Percentiles rank a stretch among this genome's conserved stretches.
Evolutionary conservation across 768 basidiomycete species (phyloP).

Genomic region (Lepiota subincarnata): DNA sequence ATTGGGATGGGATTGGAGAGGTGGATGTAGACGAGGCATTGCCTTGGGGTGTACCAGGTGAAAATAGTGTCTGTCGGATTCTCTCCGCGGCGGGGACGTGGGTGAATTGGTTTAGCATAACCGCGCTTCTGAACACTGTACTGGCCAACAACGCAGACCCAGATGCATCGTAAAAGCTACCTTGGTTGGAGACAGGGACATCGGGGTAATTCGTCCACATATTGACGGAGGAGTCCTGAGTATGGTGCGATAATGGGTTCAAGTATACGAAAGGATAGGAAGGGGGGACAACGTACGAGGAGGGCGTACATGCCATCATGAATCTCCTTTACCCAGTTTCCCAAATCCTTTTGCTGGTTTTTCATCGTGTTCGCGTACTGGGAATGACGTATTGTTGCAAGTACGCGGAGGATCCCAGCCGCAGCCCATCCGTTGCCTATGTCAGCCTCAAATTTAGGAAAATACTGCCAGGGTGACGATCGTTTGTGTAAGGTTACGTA

Average conservation of each 20-base stretch:
- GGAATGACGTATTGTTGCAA: constrained; percentile 67
- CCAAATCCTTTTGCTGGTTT: constrained; percentile 53
- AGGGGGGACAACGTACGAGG: constrained; percentile 42
- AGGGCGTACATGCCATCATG: constrained; percentile 64
- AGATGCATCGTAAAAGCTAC: constrained; percentile 68
- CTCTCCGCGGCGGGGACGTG: constrained; percentile 57
- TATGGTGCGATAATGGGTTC: constrained; percentile 10
- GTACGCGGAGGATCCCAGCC: constrained; percentile 80
- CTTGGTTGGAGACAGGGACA: constrained; percentile 28
- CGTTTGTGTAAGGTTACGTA: constrained; percentile 20
- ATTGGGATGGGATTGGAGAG: too few species aligned
- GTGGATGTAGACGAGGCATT: constrained; percentile 9
- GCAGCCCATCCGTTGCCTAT: constrained; percentile 88
- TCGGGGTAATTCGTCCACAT: constrained; percentile 76
- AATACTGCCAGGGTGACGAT: background rate
- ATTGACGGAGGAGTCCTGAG: constrained; percentile 35
- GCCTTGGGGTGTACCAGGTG: constrained; percentile 11
- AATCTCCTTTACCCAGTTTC: constrained; percentile 67
- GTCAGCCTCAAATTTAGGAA: background rate
- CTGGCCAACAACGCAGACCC: constrained; percentile 73
- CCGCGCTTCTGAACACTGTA: constrained; percentile 70
- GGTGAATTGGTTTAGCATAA: constrained; percentile 44
- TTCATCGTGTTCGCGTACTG: constrained; percentile 45
- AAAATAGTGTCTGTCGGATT: constrained; percentile 39
- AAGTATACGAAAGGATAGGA: background rate